These are phyloP conservation scores for Alternaria incomplexa DNA, from an alignment of 2,329 filamentous ascomycete species.

Conservation along the genomic window DNA sequence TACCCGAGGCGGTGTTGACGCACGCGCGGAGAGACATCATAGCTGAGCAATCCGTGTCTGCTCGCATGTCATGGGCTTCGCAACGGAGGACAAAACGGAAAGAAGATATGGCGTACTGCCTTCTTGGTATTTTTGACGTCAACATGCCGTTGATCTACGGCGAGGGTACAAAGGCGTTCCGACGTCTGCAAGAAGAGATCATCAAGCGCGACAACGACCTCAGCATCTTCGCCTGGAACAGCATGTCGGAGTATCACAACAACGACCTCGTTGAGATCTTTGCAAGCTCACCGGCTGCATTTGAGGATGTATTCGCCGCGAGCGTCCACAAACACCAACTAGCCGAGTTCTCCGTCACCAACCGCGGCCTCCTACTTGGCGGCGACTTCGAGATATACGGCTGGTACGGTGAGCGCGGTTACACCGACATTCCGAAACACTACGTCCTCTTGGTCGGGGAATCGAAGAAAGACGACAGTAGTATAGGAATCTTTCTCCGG, in stretches of 20 bases:
- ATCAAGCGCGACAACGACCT: constrained; percentile 6
- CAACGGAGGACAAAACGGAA: constrained; percentile 21
- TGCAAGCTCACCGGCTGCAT: not conserved
- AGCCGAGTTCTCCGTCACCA: not conserved
- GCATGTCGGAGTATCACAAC: not conserved
- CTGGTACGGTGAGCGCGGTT: not conserved
- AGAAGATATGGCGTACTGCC: constrained; percentile 23
- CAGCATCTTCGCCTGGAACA: constrained; percentile 7
- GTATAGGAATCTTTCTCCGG: not conserved
- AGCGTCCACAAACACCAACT: not conserved
- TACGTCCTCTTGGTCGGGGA: not conserved
- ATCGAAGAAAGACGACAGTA: not conserved
- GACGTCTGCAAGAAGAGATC: constrained; percentile 13
- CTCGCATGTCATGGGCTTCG: constrained; percentile 26
- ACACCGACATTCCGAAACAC: not conserved
- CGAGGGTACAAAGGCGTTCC: constrained; percentile 24
- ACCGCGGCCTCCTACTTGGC: not conserved
- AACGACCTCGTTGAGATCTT: not conserved
- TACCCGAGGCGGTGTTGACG: not conserved
- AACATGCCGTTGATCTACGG: constrained; percentile 39
- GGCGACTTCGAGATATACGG: not conserved
- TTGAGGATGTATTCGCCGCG: not conserved
- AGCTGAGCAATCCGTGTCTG: not conserved
- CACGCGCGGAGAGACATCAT: not conserved
- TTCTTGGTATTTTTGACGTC: constrained; percentile 24